Conservation (phyloP, 2,329 filamentous ascomycete species). For the Ophiostoma sp. region DNA sequence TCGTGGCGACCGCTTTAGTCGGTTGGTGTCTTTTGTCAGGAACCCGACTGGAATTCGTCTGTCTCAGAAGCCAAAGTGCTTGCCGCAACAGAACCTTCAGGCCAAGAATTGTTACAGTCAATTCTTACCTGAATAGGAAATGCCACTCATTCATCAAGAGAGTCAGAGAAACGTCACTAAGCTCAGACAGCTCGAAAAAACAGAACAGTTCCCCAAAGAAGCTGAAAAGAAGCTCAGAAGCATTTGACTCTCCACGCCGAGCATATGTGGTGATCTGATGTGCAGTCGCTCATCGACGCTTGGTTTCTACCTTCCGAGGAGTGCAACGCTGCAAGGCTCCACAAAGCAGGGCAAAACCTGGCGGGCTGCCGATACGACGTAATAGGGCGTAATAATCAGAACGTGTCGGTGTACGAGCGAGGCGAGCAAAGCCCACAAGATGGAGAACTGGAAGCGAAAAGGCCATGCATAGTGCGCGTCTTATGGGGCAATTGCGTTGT, state of each 20-base stretch:
- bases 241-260: background rate
- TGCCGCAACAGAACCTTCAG: background rate
- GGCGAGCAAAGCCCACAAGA: background rate
- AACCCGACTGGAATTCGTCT: slow-evolving; percentile 4
- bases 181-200: background rate
- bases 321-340: background rate
- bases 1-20: slow-evolving; percentile 19
- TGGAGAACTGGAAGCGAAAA: background rate
- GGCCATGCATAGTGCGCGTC: background rate
- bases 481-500: slow-evolving; percentile 1
- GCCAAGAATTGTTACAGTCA: background rate
- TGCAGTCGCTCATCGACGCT: slow-evolving; percentile 1
- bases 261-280: slow-evolving; percentile 9
- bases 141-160: background rate
- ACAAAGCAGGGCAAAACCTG: slow-evolving; percentile 13
- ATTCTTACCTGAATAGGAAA: background rate
- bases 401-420: slow-evolving; percentile 6
- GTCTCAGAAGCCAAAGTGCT: slow-evolving; percentile 12
- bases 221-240: background rate
- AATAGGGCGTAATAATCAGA: slow-evolving; percentile 25
- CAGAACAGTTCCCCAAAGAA: background rate
- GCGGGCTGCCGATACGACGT: slow-evolving; percentile 11
- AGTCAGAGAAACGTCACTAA: background rate
- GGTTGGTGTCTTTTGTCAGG: background rate
- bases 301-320: background rate